Conservation (phyloP, 805 yeast species). For the Nakazawaea ernobii region DNA sequence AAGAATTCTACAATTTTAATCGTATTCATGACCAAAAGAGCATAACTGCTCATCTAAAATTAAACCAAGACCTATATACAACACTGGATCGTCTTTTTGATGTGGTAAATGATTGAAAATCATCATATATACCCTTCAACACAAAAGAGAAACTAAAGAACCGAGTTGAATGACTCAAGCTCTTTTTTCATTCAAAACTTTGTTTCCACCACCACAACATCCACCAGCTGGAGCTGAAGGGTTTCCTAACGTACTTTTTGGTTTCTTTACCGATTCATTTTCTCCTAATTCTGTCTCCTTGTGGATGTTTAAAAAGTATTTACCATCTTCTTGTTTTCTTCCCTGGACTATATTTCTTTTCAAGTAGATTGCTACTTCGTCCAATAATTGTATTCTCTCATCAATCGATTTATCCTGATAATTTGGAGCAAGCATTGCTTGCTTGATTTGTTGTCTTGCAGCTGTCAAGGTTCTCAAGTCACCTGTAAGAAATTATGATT, state of each 20-base stretch:
- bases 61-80: no score
- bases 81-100: no score
- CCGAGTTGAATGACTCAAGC: neutral
- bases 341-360: constrained; percentile 87
- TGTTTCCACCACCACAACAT: constrained; percentile 48
- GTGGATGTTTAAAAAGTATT: constrained; percentile 64
- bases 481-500: constrained; percentile 14
- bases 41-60: no score
- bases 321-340: constrained; percentile 33
- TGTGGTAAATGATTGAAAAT: no score
- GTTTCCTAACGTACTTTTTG: constrained; percentile 24
- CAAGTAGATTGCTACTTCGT: constrained; percentile 68
- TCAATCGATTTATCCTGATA: constrained; percentile 40
- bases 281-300: constrained; percentile 85
- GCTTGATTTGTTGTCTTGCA: constrained; percentile 54
- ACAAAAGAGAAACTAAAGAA: no score
- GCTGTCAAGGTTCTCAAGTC: constrained; percentile 47
- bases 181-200: constrained; percentile 22
- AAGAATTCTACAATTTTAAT: no score
- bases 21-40: no score
- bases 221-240: constrained; percentile 37
- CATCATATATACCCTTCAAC: neutral
- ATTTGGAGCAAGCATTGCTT: constrained; percentile 37
- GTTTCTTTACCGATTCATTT: constrained; percentile 67
- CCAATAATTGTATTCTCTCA: constrained; percentile 49